Base-by-base conservation (phyloP, 129 eudicot species). In the Dittrichia graveolens region DNA sequence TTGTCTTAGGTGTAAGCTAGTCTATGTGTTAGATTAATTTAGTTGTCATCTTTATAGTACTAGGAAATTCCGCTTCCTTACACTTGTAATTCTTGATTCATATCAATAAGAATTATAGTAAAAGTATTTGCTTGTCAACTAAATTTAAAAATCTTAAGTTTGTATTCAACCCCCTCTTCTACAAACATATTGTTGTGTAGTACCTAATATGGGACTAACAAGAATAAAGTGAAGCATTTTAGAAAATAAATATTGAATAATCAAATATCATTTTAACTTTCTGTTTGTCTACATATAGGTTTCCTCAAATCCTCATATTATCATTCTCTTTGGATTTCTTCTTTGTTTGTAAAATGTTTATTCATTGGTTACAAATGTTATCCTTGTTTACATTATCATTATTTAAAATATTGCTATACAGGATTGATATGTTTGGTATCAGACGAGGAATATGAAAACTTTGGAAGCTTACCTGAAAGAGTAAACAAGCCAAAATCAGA, bases 361-460 rank as follows among this genome's bases (percentile, higher is more conserved):
- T 47, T 69, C 39, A 54, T 47, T 68, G 70, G 64, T 69, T 77
- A 48, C 47, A 63, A 60, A n/a, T 41, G 50, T 34, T 40, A 78
- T 52, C 15, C 47, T 58, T 48, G 55, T n/a, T 31, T 41, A 15
- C 41, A 19, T 64, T 19, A n/a, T 47, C 41, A 48, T 38, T 48
- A 5, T 19, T 48, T n/a, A 48, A 18, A 37, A 58, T 74, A 3
- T 59, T 31, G n/a, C 40, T 70, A 58, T 78, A 19, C 73, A 85
- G 86, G 85, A 74, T 75, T 81, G 63, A 88, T 88, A 84, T 74
- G 83, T 58, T 73, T 91, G 84, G 97, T 80, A 74, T 91, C 96
- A n/a, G 97, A 91, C 31, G 78, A 77, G 55, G 97, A 91, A 49
- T 85, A 79, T 34, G 91, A 83, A 65, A 67, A 44, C 45, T 53